Evolutionary conservation across 2,329 filamentous ascomycete genomes (phyloP).

Genomic region (Mollisiaceae sp.): DNA sequence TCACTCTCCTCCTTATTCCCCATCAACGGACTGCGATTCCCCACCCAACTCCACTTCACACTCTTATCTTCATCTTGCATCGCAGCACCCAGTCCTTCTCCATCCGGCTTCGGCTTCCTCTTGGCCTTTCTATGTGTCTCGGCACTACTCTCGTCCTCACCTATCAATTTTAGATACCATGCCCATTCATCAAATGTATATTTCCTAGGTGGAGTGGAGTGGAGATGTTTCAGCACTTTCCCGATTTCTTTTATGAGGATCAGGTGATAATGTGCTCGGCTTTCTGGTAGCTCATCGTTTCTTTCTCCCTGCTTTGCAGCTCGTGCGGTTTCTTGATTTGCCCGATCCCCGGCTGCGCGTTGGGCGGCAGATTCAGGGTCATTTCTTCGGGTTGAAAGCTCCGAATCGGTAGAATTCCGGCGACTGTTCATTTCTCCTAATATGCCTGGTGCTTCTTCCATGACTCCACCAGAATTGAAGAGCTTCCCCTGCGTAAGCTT

Average conservation of each 20-base stretch:
- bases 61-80: constrained; percentile 39
- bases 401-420: constrained; percentile 27
- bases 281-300: constrained; percentile 41
- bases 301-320: constrained; percentile 27
- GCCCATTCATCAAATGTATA: constrained; percentile 89
- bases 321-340: constrained; percentile 20
- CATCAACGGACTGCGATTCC: constrained; percentile 71
- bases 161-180: constrained; percentile 80
- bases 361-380: constrained; percentile 35
- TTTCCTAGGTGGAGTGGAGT: constrained; percentile 59
- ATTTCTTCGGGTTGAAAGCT: constrained; percentile 23
- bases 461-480: constrained; percentile 46
- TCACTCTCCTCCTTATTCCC: constrained; percentile 70
- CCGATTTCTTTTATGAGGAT: constrained; percentile 76
- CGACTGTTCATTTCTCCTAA: constrained; percentile 42
- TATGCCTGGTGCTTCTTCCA: constrained; percentile 50
- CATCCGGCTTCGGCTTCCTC: constrained; percentile 23
- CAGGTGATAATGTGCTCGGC: constrained; percentile 55
- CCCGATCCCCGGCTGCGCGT: constrained; percentile 18
- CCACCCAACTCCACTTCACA: constrained; percentile 74
- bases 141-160: constrained; percentile 61
- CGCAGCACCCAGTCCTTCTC: constrained; percentile 22
- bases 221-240: constrained; percentile 66
- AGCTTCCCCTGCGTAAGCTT: constrained; percentile 51
- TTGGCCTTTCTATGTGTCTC: constrained; percentile 52